Conservation (phyloP, 2,329 filamentous ascomycete species). For the Colletotrichum tropicicola region DNA sequence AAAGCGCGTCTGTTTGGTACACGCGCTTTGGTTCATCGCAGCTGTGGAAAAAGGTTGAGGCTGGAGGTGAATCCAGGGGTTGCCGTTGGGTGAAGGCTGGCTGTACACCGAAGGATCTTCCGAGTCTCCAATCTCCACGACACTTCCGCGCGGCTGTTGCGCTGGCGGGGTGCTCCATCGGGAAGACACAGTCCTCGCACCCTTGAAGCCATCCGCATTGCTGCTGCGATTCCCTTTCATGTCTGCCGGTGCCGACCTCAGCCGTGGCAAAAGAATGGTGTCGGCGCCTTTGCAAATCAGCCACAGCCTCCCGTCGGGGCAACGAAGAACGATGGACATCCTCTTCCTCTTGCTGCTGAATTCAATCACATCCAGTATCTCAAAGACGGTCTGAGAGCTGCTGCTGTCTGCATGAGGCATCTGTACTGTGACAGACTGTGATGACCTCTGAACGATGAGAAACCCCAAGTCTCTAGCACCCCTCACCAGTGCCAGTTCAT, state of each 20-base stretch:
- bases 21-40: constrained; percentile 36
- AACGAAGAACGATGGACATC: constrained; percentile 89
- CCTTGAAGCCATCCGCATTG: constrained; percentile 67
- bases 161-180: constrained; percentile 62
- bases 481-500: constrained; percentile 85
- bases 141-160: constrained; percentile 63
- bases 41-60: constrained; percentile 37
- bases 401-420: constrained; percentile 47
- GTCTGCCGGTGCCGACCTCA: constrained; percentile 77
- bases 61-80: constrained; percentile 48
- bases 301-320: constrained; percentile 82
- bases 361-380: constrained; percentile 87
- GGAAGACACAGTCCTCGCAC: constrained; percentile 61
- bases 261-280: constrained; percentile 78
- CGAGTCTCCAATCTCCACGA: constrained; percentile 58
- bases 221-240: constrained; percentile 74
- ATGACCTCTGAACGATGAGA: constrained; percentile 76
- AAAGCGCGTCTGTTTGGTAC: constrained; percentile 64
- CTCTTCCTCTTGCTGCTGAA: constrained; percentile 90
- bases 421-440: constrained; percentile 70
- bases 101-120: constrained; percentile 48
- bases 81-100: constrained; percentile 52
- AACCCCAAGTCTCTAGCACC: constrained; percentile 89
- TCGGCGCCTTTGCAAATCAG: constrained; percentile 93
- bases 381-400: constrained; percentile 69